These are phyloP conservation scores for Cicer judaicum DNA, from an alignment of 306 rosid genomes.

Conservation along the genomic window DNA sequence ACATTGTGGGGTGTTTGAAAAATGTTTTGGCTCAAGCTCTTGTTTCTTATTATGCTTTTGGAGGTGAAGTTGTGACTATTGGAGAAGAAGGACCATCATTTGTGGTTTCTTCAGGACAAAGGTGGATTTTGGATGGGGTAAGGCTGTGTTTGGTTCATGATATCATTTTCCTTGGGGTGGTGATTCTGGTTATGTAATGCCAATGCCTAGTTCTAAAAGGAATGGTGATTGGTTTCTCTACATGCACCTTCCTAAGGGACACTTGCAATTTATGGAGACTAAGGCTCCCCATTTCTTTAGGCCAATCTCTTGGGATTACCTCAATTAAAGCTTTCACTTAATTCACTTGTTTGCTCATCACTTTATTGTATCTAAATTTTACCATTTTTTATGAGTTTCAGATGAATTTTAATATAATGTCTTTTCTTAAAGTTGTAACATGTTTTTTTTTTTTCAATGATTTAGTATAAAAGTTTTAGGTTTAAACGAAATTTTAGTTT, in stretches of 20 bases:
- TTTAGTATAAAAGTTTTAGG: no score
- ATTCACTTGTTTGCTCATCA: neutral
- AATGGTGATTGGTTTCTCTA: constrained; percentile 83
- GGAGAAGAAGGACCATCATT: no score
- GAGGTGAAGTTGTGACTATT: constrained; percentile 65
- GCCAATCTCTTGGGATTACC: constrained; percentile 59
- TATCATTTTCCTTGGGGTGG: constrained; percentile 84
- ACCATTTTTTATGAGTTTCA: neutral
- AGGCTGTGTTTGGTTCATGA: constrained; percentile 63
- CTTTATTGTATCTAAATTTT: no score
- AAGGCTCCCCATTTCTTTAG: constrained; percentile 54
- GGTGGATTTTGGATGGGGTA: constrained; percentile 81
- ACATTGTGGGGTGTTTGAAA: constrained; percentile 50
- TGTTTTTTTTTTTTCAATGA: no score
- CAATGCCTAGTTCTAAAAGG: constrained; percentile 66
- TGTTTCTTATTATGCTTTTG: constrained; percentile 60
- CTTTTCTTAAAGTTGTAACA: no score
- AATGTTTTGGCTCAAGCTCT: constrained; percentile 58
- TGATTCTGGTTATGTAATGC: constrained; percentile 72
- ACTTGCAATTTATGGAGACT: constrained; percentile 56
- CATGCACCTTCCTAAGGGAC: constrained; percentile 61
- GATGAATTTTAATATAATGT: neutral
- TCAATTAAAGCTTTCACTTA: neutral
- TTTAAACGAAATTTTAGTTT: no score
- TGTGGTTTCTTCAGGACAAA: no score